Evolutionary conservation across 805 yeast genomes (phyloP), one percentile per base, ranked within the genome.

Genomic region (Isabelozyma gotoi): DNA sequence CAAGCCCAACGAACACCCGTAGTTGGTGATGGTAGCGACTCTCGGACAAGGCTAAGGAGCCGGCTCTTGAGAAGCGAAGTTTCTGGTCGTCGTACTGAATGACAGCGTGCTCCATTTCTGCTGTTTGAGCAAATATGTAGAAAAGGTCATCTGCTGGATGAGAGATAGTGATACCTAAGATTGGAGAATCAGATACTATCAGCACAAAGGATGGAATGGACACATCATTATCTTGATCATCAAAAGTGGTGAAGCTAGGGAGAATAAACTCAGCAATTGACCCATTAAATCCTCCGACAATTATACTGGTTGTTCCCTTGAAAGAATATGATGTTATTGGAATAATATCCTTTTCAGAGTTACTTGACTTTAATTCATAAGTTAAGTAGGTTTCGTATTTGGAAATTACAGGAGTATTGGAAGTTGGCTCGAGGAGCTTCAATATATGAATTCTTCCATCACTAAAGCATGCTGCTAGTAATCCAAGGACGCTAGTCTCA

Each of bases 261-360:
- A 81, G 51, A 8, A 71, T 65, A 45, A 73, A 82, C 53, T 84
- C 89, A 0, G 81, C 82, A 7, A 85, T 61, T 21, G 65, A 66
- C 0, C 94, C 94, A 41, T 78, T 75, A 2, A 69, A 59, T 4
- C 79, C 73, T 0, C 91, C 92, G 21, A 80, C 78, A 2, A 83
- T 57, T 1, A 85, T 57, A 10, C 56, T 65, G 2, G 67, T 63
- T 4, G 67, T 52, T 7, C 71, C 69, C 4, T 78, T 33, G 62
- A 77, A 77, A 48, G 76, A 82, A 48, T 67, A 75, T 29, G 77
- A 59, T 1, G 81, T 72, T 4, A 83, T 74, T 0, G 65, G 52
- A 2, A 48, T 38, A 6, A 34, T 32, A 4, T 38, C 43, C 16
- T 31, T 29, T 8, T 34, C 34, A 7, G 42, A 31, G 11, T 38